A percentile compares a stretch with the other conserved stretches of the same genome.
phyloP scores from a whole-genome alignment of 2,329 filamentous ascomycete species.

The Scytalidium lignicola region DNA sequence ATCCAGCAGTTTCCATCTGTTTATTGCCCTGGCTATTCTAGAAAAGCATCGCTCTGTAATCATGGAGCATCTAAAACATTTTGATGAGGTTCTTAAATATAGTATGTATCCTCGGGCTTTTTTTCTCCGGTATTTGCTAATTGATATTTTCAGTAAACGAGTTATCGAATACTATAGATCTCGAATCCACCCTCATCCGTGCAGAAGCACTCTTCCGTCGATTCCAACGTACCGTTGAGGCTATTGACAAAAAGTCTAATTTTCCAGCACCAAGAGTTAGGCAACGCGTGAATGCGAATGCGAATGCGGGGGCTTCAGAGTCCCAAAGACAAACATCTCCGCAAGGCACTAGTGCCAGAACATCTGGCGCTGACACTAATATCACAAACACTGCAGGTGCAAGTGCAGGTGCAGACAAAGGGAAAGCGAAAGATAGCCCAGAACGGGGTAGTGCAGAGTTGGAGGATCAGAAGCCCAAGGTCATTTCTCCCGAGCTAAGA shows the following conservation, averaged over 20 bases:
- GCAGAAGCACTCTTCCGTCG: constrained; percentile 84
- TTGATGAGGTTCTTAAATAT: constrained; percentile 97
- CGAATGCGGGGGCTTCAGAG: background rate
- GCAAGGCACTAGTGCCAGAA: constrained; percentile 8
- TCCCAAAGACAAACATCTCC: background rate
- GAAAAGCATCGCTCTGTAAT: constrained; percentile 97
- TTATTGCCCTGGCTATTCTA: constrained; percentile 86
- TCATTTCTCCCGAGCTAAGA: constrained; percentile 60
- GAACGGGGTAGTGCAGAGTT: constrained; percentile 15
- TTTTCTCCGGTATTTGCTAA: background rate
- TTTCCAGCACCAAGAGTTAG: constrained; percentile 58
- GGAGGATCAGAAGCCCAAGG: constrained; percentile 32
- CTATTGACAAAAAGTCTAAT: constrained; percentile 85
- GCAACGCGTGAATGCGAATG: constrained; percentile 11
- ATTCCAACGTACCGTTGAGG: constrained; percentile 84
- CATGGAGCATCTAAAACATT: constrained; percentile 87
- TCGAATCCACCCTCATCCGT: constrained; percentile 77
- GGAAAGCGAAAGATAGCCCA: constrained; percentile 9
- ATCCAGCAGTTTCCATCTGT: constrained; percentile 87
- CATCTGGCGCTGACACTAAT: constrained; percentile 31
- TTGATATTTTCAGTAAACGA: constrained; percentile 68
- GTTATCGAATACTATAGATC: constrained; percentile 85
- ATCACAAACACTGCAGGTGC: constrained; percentile 13
- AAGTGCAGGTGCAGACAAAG: constrained; percentile 16
- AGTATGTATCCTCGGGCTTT: constrained; percentile 51